These are phyloP conservation scores for Peribolospora baueri DNA, from an alignment of 768 basidiomycete genomes.

Conservation along the genomic window DNA sequence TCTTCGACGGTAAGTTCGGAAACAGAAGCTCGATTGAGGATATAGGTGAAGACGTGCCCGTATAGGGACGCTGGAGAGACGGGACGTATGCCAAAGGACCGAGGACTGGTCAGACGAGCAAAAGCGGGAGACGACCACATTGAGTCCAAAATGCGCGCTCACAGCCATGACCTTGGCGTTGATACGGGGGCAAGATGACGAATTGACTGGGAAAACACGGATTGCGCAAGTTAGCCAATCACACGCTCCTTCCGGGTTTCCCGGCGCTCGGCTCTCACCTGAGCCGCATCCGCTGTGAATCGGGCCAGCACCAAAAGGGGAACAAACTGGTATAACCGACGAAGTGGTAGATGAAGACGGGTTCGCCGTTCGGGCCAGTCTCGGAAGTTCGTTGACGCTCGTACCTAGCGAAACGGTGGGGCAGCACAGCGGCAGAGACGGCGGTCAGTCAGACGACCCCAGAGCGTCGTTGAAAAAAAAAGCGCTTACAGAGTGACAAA, in stretches of 20 bases:
- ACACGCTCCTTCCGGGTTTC: no score
- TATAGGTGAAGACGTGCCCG: constrained; percentile 54
- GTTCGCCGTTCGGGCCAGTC: constrained; percentile 17
- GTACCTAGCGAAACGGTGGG: constrained; percentile 28
- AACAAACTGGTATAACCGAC: constrained; percentile 83
- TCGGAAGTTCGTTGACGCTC: constrained; percentile 49
- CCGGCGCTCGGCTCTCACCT: constrained; percentile 29
- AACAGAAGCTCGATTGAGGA: constrained; percentile 38
- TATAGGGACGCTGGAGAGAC: constrained; percentile 50
- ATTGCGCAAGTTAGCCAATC: neutral
- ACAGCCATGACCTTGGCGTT: constrained; percentile 77
- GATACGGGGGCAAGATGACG: constrained; percentile 71
- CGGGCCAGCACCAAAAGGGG: constrained; percentile 88
- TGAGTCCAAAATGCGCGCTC: constrained; percentile 16
- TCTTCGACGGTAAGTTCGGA: constrained; percentile 95
- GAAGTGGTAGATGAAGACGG: constrained; percentile 56
- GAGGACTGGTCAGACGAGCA: neutral
- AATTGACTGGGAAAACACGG: constrained; percentile 45
- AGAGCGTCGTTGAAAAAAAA: neutral
- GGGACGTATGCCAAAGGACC: neutral
- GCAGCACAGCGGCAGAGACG: neutral
- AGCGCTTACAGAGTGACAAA: constrained; percentile 52
- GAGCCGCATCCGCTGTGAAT: constrained; percentile 59
- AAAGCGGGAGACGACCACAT: neutral
- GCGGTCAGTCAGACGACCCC: neutral